Conservation (phyloP, 2,329 filamentous ascomycete genomes). For the Cucurbitaria berberidis region DNA sequence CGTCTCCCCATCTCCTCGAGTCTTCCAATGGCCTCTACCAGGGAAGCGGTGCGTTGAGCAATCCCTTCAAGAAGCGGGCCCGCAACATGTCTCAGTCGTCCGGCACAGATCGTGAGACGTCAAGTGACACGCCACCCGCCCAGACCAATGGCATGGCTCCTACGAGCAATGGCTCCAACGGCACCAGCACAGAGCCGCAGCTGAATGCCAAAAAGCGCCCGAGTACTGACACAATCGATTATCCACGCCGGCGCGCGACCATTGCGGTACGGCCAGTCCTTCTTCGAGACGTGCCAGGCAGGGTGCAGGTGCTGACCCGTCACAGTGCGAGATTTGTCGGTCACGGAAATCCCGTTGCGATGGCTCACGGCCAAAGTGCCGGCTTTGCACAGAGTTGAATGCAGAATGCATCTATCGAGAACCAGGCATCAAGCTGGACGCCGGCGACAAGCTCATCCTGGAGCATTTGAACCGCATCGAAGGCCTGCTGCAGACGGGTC, state of each 20-base stretch:
- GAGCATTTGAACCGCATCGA: constrained; percentile 81
- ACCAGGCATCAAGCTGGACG: constrained; percentile 84
- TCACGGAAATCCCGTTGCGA: constrained; percentile 82
- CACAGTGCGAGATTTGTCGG: constrained; percentile 79
- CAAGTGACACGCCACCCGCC: constrained; percentile 38
- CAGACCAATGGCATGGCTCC: constrained; percentile 38
- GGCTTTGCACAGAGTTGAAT: constrained; percentile 80
- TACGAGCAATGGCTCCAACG: constrained; percentile 38
- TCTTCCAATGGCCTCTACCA: constrained; percentile 46
- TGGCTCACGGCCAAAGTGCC: constrained; percentile 80
- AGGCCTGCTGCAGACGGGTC: constrained; percentile 73
- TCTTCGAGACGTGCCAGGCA: neutral
- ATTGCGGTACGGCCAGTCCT: constrained; percentile 46
- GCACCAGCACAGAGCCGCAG: constrained; percentile 32
- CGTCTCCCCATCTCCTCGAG: constrained; percentile 48
- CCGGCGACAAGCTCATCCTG: constrained; percentile 83
- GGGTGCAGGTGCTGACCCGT: constrained; percentile 28
- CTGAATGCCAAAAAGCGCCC: constrained; percentile 46
- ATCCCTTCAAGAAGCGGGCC: constrained; percentile 45
- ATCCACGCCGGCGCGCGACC: constrained; percentile 50
- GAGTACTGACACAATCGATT: constrained; percentile 52
- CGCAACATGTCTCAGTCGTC: constrained; percentile 54
- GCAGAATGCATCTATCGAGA: constrained; percentile 86
- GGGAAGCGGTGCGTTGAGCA: constrained; percentile 33
- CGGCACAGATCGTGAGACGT: constrained; percentile 50